Evolutionary conservation across 306 rosid species (phyloP).

Genomic region (Vigna hirtella): DNA sequence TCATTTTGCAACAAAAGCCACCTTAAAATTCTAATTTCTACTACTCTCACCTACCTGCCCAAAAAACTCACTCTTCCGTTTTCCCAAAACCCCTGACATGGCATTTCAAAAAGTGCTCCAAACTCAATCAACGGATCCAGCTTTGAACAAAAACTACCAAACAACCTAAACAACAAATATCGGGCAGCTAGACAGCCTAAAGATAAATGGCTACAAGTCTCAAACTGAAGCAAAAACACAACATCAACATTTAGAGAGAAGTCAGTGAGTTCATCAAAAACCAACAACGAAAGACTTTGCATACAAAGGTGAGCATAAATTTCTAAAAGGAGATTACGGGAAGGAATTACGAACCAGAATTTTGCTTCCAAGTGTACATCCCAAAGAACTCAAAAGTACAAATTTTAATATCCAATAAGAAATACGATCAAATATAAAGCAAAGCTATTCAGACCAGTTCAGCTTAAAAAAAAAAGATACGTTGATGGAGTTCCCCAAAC

Average conservation of each 20-base stretch:
- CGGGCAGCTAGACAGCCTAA: not conserved
- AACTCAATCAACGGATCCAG: slow-evolving; percentile 12
- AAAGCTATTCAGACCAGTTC: slow-evolving; percentile 13
- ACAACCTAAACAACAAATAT: not conserved
- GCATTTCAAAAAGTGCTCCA: slow-evolving; percentile 28
- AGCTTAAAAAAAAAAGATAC: not conserved
- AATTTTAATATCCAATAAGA: slow-evolving; percentile 23
- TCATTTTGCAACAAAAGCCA: not conserved
- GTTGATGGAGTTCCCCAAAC: slow-evolving; percentile 1
- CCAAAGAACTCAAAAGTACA: slow-evolving; percentile 31
- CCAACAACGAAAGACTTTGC: slow-evolving; percentile 8
- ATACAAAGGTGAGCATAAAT: slow-evolving; percentile 1
- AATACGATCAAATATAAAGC: slow-evolving; percentile 18
- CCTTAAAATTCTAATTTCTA: not conserved
- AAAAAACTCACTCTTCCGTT: not conserved
- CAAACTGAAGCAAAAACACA: not conserved
- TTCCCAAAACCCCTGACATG: not conserved
- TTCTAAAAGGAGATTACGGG: not conserved
- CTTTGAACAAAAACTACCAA: not conserved
- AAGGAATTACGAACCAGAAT: not conserved
- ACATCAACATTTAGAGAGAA: not conserved
- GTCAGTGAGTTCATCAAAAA: not conserved
- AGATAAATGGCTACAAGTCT: not conserved
- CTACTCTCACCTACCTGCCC: not conserved
- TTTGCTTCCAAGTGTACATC: not conserved